Percentiles rank a stretch among this genome's conserved stretches.
phyloP scores from a whole-genome alignment of 768 basidiomycete genomes.

The Serpula lacrymans region DNA sequence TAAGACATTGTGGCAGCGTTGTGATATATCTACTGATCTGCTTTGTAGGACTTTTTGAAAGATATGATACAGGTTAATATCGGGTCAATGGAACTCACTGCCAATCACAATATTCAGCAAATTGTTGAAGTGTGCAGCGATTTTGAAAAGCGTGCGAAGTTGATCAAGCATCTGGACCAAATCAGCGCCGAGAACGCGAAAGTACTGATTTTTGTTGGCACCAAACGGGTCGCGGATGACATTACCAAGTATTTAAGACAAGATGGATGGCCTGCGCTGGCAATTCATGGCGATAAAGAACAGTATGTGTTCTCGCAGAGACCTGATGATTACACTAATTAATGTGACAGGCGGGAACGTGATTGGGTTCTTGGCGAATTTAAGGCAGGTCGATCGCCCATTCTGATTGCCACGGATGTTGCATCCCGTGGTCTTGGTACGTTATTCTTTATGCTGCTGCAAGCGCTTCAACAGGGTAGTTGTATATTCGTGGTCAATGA shows the following conservation, averaged over 20 bases:
- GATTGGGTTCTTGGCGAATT: slow-evolving; percentile 99
- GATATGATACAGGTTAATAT: slow-evolving; percentile 99
- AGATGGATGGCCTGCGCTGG: slow-evolving; percentile 99
- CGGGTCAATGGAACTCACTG: slow-evolving; percentile 96
- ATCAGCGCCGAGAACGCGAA: slow-evolving; percentile 97
- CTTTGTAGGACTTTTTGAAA: slow-evolving; percentile 79
- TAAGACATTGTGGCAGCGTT: slow-evolving; percentile 28
- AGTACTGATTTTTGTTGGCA: slow-evolving; percentile 97
- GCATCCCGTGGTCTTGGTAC: slow-evolving; percentile 99
- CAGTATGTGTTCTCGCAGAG: slow-evolving; percentile 57
- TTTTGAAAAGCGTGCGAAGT: slow-evolving; percentile 93
- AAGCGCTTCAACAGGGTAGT: slow-evolving; percentile 45
- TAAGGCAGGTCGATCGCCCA: slow-evolving; percentile 95
- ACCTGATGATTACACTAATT: slow-evolving; percentile 1
- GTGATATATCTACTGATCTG: slow-evolving; percentile 2
- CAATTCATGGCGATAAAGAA: slow-evolving; percentile 99
- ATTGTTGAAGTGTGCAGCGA: slow-evolving; percentile 96
- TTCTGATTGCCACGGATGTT: slow-evolving; percentile 98
- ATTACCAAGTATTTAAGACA: slow-evolving; percentile 96
- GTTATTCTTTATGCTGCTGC: slow-evolving; percentile 49
- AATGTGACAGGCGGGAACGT: slow-evolving; percentile 74
- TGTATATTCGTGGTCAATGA: too few relatives aligned
- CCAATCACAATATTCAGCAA: slow-evolving; percentile 97
- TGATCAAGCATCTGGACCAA: slow-evolving; percentile 95
- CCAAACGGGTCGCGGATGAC: slow-evolving; percentile 97